Evolutionary conservation across 2,329 filamentous ascomycete genomes (phyloP), one percentile per base, ranked within the genome.

Genomic region (Hymenoscyphus scutula): DNA sequence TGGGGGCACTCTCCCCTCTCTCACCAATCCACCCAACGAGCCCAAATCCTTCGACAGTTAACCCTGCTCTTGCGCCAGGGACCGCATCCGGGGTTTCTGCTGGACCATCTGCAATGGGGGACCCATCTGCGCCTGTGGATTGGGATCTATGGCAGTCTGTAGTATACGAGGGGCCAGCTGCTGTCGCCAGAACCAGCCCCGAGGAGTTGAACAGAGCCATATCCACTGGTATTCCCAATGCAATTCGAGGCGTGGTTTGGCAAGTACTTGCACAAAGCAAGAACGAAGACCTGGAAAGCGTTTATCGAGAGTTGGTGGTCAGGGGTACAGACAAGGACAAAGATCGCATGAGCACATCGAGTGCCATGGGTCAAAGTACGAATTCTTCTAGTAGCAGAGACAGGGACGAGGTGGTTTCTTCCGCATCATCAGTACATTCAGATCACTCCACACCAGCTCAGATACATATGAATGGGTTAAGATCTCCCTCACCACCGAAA

Each of bases 131-230:
- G 17, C 88, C 91, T 27, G 95, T 99, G n/a, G 92, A 99, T 74
- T 99, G 95, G 95, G 95, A 99, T 76, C 79, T 99, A 45, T 99
- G 95, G 95, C 94, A 99, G 74, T 87, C 90, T 27, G 89, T 99
- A 3, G 95, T 99, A 37, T 96, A 97, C 69, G 91, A 97, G 78
- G 95, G 95, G 0, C 92, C 93, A 17, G 87, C 91, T 30, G 94
- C 92, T 10, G 90, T 98, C 57, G 90, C 91, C 11, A 87, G 91
- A 64, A 92, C 92, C 3, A 97, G 92, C 72, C 84, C 94, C 0
- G 91, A 96, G 71, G 93, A 97, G 74, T 80, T 99, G 62, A 97
- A 94, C 73, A 86, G 84, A 68, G 93, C 95, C 25, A 97, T 99
- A 70, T 91, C 94, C 57, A 90, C 89, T 45, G 95, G 95, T 34